Percentiles rank a stretch among this genome's conserved stretches.
Evolutionary conservation across 78 protist genomes (phyloP).

Genomic region (Protostelium mycophagum): DNA sequence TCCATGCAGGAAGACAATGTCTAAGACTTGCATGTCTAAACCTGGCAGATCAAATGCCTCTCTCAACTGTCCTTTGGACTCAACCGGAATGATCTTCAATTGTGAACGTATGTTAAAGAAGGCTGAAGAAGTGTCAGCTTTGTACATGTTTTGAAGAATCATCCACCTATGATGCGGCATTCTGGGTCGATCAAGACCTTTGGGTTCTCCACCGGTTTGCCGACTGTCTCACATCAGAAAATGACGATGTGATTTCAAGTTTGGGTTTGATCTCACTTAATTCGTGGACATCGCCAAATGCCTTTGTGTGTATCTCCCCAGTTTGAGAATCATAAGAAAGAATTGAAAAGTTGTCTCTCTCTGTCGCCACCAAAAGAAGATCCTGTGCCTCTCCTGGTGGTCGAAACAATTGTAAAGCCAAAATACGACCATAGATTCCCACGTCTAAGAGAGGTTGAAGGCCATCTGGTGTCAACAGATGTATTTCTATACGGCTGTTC

Average conservation of each 20-base stretch:
- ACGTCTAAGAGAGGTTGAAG: slow-evolving; percentile 64
- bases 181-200: slow-evolving; percentile 72
- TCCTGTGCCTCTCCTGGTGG: slow-evolving; percentile 37
- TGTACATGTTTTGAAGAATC: no score
- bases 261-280: slow-evolving; percentile 47
- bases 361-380: slow-evolving; percentile 55
- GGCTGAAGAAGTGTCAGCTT: neutral
- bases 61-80: neutral
- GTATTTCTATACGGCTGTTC: slow-evolving; percentile 64
- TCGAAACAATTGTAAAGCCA: slow-evolving; percentile 28
- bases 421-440: slow-evolving; percentile 67
- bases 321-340: slow-evolving; percentile 40
- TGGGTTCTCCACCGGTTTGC: slow-evolving; percentile 16
- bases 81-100: slow-evolving; percentile 58
- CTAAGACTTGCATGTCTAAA: slow-evolving; percentile 72
- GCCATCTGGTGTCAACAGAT: slow-evolving; percentile 49
- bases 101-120: neutral
- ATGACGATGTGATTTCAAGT: neutral
- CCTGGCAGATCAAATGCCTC: slow-evolving; percentile 65
- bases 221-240: neutral
- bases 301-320: slow-evolving; percentile 56
- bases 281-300: slow-evolving; percentile 67
- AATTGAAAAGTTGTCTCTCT: slow-evolving; percentile 52
- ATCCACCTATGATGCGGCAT: slow-evolving; percentile 44
- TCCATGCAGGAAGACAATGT: slow-evolving; percentile 63